Percentiles rank a stretch among this genome's conserved stretches.
Conservation (phyloP, 192 early-diverging fungal genomes). For the Coemansia sp. region DNA sequence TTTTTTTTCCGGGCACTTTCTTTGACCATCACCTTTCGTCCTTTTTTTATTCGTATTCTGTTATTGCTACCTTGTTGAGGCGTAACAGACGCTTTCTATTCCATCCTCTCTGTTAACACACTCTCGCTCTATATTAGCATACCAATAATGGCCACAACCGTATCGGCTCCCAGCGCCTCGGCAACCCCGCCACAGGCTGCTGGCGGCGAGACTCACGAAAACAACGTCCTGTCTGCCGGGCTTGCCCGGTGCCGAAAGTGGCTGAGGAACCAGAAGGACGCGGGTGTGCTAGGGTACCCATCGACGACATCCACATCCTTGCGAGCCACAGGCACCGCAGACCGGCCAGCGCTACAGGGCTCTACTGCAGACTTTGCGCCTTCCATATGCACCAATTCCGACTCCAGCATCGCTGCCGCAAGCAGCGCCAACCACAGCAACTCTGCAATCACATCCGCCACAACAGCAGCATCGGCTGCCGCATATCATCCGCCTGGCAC, state of each 20-base stretch:
- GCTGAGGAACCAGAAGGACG: slow-evolving; percentile 4
- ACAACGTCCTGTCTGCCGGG: slow-evolving; percentile 2
- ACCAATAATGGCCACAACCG: slow-evolving; percentile 7
- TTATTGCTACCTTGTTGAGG: not conserved
- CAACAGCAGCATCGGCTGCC: not conserved
- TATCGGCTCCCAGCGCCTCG: slow-evolving; percentile 7
- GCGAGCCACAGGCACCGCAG: not conserved
- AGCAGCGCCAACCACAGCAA: not conserved
- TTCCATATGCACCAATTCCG: slow-evolving; percentile 1
- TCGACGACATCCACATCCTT: not conserved
- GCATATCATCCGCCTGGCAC: not conserved
- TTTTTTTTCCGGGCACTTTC: not conserved
- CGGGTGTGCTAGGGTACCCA: not conserved
- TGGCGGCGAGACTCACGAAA: not conserved
- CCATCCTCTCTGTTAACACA: not conserved
- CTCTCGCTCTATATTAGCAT: not conserved
- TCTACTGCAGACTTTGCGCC: slow-evolving; percentile 7
- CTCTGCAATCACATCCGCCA: not conserved
- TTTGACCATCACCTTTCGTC: not conserved
- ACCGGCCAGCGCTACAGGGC: not conserved
- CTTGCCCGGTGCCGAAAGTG: slow-evolving; percentile 7
- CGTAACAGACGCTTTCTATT: not conserved
- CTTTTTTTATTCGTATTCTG: not conserved
- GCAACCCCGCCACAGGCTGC: slow-evolving; percentile 1
- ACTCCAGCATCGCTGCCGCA: not conserved